phyloP scores from a whole-genome alignment of 768 basidiomycete species.

The Tylopilus sp. region DNA sequence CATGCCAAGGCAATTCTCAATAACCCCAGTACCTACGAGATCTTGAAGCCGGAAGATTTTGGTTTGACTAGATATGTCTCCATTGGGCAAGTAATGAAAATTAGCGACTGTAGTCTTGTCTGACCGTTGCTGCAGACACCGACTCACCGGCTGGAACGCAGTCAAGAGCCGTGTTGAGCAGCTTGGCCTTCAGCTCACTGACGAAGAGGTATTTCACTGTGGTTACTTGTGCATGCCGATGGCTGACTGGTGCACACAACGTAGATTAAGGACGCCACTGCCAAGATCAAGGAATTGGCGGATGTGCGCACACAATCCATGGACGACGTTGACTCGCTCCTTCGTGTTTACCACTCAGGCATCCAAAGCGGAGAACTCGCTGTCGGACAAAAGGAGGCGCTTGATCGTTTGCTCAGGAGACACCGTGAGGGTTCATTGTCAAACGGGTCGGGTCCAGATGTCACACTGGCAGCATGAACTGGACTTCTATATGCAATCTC shows the following conservation, averaged over 20 bases:
- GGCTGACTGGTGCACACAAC: conserved; percentile 1
- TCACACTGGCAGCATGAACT: conserved; percentile 10
- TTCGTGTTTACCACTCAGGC: conserved; percentile 93
- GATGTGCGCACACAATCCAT: conserved; percentile 98
- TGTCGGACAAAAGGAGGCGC: conserved; percentile 89
- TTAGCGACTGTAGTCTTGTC: not conserved
- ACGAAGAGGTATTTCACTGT: conserved; percentile 79
- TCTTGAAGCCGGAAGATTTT: conserved; percentile 98
- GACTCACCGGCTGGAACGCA: conserved; percentile 98
- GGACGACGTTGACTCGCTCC: conserved; percentile 97
- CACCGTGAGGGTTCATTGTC: conserved; percentile 48
- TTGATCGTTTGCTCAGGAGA: conserved; percentile 81
- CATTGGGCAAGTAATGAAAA: conserved; percentile 60
- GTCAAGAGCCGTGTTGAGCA: conserved; percentile 99
- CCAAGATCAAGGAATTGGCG: conserved; percentile 99
- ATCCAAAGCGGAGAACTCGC: conserved; percentile 89
- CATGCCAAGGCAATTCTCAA: conserved; percentile 99
- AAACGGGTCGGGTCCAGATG: not conserved
- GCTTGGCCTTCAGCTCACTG: conserved; percentile 82
- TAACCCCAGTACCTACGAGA: conserved; percentile 99
- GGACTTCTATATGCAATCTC: not conserved
- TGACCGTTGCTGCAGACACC: conserved; percentile 53
- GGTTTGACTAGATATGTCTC: conserved; percentile 97
- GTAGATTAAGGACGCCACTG: conserved; percentile 95
- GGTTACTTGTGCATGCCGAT: not conserved